Conservation (phyloP, 2,329 filamentous ascomycete species). For the Stagonosporopsis rhizophila region DNA sequence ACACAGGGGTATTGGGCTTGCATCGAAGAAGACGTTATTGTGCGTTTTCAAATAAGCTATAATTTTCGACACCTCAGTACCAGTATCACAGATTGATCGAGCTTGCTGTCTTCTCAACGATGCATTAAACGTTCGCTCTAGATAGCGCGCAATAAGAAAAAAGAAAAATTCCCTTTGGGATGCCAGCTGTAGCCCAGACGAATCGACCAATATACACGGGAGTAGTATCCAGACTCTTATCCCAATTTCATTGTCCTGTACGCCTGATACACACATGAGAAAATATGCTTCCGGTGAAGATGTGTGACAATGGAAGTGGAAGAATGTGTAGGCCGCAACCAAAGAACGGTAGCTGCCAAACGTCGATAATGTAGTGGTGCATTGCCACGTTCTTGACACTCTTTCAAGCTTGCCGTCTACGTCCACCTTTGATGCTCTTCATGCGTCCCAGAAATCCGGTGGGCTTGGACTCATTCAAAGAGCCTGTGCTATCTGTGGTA, state of each 20-base stretch:
- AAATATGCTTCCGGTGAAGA: constrained; percentile 20
- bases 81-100: constrained; percentile 14
- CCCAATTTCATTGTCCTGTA: constrained; percentile 22
- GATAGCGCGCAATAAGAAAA: constrained; percentile 15
- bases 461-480: constrained; percentile 35
- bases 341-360: constrained; percentile 3
- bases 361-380: not conserved
- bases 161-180: constrained; percentile 5
- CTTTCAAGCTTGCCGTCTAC: constrained; percentile 40
- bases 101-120: constrained; percentile 9
- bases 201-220: constrained; percentile 29
- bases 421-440: constrained; percentile 50
- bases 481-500: constrained; percentile 43
- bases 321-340: constrained; percentile 8
- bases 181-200: constrained; percentile 14
- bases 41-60: constrained; percentile 20
- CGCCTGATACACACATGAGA: constrained; percentile 26
- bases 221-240: constrained; percentile 35
- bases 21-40: not conserved
- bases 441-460: constrained; percentile 47
- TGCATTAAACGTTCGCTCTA: constrained; percentile 20
- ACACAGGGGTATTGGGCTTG: not conserved
- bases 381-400: not conserved
- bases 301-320: constrained; percentile 29
- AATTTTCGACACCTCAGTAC: constrained; percentile 11